Evolutionary conservation across 2,329 filamentous ascomycete species (phyloP).

Genomic region (Neonectria coccinea): DNA sequence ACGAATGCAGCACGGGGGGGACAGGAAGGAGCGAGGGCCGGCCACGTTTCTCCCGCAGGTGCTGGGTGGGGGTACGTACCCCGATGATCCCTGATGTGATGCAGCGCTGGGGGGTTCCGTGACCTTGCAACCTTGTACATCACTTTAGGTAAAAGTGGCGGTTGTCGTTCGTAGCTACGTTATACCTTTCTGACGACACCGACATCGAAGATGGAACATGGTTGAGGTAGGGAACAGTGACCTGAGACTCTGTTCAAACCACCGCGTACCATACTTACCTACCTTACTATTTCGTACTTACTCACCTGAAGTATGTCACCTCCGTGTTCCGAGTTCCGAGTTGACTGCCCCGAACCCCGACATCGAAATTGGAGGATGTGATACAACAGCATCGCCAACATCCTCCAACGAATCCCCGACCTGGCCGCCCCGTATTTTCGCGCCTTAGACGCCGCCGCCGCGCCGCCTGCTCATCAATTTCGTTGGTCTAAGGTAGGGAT

Average conservation of each 20-base stretch:
- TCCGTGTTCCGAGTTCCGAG: not conserved
- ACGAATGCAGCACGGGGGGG: not conserved
- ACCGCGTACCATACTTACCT: too few relatives aligned
- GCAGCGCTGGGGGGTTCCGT: not conserved
- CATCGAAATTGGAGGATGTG: conserved; percentile 23
- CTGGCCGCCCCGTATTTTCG: not conserved
- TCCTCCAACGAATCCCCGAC: not conserved
- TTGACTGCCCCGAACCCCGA: not conserved
- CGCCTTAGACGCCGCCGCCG: not conserved
- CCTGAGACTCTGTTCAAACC: not conserved
- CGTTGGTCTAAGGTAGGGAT: not conserved
- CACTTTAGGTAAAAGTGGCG: too few relatives aligned
- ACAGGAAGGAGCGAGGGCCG: conserved; percentile 7
- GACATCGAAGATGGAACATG: not conserved
- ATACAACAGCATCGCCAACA: not conserved
- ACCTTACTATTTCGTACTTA: too few relatives aligned
- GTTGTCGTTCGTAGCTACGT: too few relatives aligned
- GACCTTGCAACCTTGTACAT: too few relatives aligned
- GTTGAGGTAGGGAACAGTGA: too few relatives aligned
- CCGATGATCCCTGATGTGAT: not conserved
- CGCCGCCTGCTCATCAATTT: not conserved
- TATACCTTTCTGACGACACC: too few relatives aligned
- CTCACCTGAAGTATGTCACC: not conserved
- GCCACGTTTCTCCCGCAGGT: conserved; percentile 7
- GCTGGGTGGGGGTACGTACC: not conserved